phyloP scores from a whole-genome alignment of 306 rosid species.

The Echinosophora koreensis region DNA sequence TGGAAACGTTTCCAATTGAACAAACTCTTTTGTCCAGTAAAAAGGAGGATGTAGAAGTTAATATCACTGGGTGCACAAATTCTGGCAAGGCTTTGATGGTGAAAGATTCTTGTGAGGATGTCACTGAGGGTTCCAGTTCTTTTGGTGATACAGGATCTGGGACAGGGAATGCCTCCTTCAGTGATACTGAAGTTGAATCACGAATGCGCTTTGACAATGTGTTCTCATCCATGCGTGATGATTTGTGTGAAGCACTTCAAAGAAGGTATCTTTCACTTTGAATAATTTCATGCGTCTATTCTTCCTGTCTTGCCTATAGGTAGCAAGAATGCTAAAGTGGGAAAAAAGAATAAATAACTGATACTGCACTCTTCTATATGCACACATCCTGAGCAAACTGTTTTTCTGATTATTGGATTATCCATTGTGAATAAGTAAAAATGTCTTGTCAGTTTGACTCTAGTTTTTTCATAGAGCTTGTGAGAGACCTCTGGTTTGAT shows the following conservation, averaged over 20 bases:
- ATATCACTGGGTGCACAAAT: conserved; percentile 51
- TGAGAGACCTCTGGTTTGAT: not conserved
- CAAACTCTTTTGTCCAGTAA: conserved; percentile 27
- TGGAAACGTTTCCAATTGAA: conserved; percentile 42
- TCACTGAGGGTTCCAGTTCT: conserved; percentile 73
- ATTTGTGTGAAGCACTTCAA: conserved; percentile 44
- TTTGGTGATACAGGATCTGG: conserved; percentile 71
- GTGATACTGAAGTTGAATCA: conserved; percentile 73
- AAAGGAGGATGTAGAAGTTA: conserved; percentile 61
- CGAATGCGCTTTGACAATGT: conserved; percentile 38
- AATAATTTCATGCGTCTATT: not conserved
- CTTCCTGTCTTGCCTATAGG: not conserved
- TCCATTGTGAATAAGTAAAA: not conserved
- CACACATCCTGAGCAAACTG: not conserved
- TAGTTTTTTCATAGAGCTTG: not conserved
- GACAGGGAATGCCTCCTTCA: conserved; percentile 53
- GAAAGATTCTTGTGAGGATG: conserved; percentile 53
- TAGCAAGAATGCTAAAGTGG: not conserved
- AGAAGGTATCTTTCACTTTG: conserved; percentile 60
- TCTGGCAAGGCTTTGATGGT: conserved; percentile 41
- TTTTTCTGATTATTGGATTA: not conserved
- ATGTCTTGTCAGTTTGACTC: not conserved
- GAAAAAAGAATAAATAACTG: not conserved
- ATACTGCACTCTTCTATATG: not conserved
- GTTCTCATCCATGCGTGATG: conserved; percentile 51